Conservation (phyloP, 1,284 basidiomycete genomes). For the Earliella scabrosa region DNA sequence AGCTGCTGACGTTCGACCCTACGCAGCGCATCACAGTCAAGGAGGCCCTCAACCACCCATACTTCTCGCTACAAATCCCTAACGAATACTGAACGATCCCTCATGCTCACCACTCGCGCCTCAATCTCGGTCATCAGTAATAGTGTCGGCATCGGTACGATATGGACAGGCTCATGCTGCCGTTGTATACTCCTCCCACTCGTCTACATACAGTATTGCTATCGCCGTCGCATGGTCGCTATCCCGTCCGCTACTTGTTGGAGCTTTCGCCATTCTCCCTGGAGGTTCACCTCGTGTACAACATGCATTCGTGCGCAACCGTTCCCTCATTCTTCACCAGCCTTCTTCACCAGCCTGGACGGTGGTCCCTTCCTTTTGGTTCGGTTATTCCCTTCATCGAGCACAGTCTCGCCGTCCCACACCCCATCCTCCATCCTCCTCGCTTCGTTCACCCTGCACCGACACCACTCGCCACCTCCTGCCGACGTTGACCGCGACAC, state of each 20-base stretch:
- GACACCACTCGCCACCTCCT: neutral
- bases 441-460: neutral
- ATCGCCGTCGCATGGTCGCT: slow-evolving; percentile 33
- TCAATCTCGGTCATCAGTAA: slow-evolving; percentile 16
- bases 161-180: slow-evolving; percentile 34
- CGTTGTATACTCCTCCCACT: slow-evolving; percentile 35
- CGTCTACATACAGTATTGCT: slow-evolving; percentile 36
- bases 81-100: slow-evolving; percentile 36
- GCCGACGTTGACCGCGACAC: slow-evolving; percentile 27
- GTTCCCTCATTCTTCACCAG: slow-evolving; percentile 23
- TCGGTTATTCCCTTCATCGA: slow-evolving; percentile 5
- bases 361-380: slow-evolving; percentile 5
- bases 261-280: slow-evolving; percentile 26
- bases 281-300: slow-evolving; percentile 36
- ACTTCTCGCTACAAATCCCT: slow-evolving; percentile 72
- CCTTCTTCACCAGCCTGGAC: no score
- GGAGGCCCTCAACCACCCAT: slow-evolving; percentile 88
- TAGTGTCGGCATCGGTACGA: slow-evolving; percentile 27
- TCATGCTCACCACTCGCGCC: slow-evolving; percentile 18
- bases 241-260: slow-evolving; percentile 30
- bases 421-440: neutral
- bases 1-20: slow-evolving; percentile 92
- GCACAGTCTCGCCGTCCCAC: slow-evolving; percentile 3
- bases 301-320: slow-evolving; percentile 37
- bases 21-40: slow-evolving; percentile 84